Conservation (phyloP, 805 yeast species). For the Candida michaelii region DNA sequence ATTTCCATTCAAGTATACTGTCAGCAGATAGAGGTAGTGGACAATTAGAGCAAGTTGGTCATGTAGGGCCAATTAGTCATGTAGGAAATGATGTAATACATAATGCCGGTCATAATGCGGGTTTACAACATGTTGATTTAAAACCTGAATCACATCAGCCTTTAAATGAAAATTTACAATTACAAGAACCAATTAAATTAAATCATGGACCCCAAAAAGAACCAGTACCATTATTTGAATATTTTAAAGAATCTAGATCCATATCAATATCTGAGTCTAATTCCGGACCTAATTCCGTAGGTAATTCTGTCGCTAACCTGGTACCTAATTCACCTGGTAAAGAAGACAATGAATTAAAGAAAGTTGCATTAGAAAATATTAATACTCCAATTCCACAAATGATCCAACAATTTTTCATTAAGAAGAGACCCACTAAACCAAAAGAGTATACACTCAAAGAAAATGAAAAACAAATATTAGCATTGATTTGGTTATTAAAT, state of each 20-base stretch:
- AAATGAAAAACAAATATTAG: slow-evolving; percentile 73
- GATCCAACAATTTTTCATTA: not conserved
- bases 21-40: not conserved
- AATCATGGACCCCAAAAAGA: not conserved
- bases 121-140: not conserved
- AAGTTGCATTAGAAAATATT: slow-evolving; percentile 6
- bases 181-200: not conserved
- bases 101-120: not conserved
- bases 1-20: slow-evolving; percentile 3
- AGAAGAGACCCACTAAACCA: slow-evolving; percentile 7
- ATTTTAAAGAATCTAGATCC: not conserved
- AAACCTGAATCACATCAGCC: no score
- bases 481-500: slow-evolving; percentile 75
- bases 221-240: not conserved
- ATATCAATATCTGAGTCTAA: not conserved
- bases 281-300: not conserved
- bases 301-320: not conserved
- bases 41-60: not conserved
- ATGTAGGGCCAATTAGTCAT: not conserved
- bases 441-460: slow-evolving; percentile 36
- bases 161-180: not conserved
- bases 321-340: slow-evolving; percentile 9
- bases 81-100: not conserved
- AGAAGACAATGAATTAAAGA: slow-evolving; percentile 10
- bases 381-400: slow-evolving; percentile 5